phyloP scores from a whole-genome alignment of 306 rosid genomes.

The Boehmeria nivea region DNA sequence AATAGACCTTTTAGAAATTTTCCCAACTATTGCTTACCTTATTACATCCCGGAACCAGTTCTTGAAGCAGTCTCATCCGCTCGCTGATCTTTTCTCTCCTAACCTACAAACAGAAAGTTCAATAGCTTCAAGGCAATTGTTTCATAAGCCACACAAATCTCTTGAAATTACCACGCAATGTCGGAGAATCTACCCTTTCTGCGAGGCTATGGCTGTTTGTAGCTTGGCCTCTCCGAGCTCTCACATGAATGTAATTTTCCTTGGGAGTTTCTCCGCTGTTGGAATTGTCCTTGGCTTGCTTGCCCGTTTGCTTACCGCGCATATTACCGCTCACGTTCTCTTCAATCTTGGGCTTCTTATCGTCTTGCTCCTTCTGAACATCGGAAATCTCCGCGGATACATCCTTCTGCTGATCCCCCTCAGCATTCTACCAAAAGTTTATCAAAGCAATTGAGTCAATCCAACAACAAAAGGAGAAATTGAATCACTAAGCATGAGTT shows the following conservation, averaged over 20 bases:
- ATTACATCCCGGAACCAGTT: constrained; percentile 99
- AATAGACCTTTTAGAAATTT: background rate
- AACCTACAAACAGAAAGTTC: constrained; percentile 47
- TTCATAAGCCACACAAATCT: no score
- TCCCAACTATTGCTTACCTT: constrained; percentile 41
- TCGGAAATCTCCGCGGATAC: constrained; percentile 54
- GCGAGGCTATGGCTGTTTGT: constrained; percentile 99
- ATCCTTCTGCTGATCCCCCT: constrained; percentile 50
- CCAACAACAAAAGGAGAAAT: constrained; percentile 17
- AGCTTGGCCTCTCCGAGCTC: constrained; percentile 99
- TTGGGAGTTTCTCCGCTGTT: constrained; percentile 62
- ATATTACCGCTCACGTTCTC: constrained; percentile 41
- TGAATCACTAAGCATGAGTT: background rate
- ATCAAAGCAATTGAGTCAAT: constrained; percentile 24
- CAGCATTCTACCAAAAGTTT: constrained; percentile 52
- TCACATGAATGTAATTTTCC: constrained; percentile 87
- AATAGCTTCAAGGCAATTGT: background rate
- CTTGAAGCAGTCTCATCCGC: constrained; percentile 97
- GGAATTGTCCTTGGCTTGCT: constrained; percentile 67
- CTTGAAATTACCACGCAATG: no score
- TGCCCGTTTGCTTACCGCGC: constrained; percentile 54
- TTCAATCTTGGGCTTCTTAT: constrained; percentile 56
- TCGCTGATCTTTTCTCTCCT: constrained; percentile 99
- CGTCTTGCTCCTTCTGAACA: constrained; percentile 52
- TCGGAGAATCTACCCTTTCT: constrained; percentile 65